Evolutionary conservation across 371 early-diverging fungal genomes (phyloP).

Genomic region (Haplosporangium sp.): DNA sequence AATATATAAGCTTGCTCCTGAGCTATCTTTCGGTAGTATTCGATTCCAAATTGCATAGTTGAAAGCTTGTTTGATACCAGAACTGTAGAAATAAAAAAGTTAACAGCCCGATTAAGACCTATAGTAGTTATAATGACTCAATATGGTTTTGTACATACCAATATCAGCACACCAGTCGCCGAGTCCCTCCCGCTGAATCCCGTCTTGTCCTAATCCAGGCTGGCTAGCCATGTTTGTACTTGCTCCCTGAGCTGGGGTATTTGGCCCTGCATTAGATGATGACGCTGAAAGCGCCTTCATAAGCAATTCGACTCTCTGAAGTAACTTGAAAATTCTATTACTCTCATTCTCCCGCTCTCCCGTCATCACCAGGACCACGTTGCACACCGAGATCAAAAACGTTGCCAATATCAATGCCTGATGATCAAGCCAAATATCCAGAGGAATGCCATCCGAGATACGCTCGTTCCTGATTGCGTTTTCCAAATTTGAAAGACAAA

Average conservation of each 20-base stretch:
- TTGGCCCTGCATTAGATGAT: background rate
- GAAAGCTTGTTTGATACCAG: conserved; percentile 45
- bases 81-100: conserved; percentile 17
- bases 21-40: conserved; percentile 20
- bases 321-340: conserved; percentile 22
- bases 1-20: conserved; percentile 25
- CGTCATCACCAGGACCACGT: conserved; percentile 72
- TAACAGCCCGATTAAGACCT: background rate
- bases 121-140: no score
- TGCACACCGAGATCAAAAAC: conserved; percentile 75
- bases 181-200: conserved; percentile 23
- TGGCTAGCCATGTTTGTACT: conserved; percentile 4
- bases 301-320: conserved; percentile 39
- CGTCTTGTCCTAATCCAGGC: conserved; percentile 6
- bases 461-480: conserved; percentile 60
- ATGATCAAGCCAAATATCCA: conserved; percentile 68
- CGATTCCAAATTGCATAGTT: conserved; percentile 23
- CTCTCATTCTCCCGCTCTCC: conserved; percentile 52
- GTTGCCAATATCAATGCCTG: conserved; percentile 59
- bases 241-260: conserved; percentile 1
- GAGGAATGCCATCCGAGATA: conserved; percentile 59
- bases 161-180: conserved; percentile 56
- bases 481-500: conserved; percentile 67
- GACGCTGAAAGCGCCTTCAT: conserved; percentile 45
- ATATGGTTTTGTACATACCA: conserved; percentile 11